phyloP scores from a whole-genome alignment of 2,329 filamentous ascomycete species.

The Macrophomina tecta region DNA sequence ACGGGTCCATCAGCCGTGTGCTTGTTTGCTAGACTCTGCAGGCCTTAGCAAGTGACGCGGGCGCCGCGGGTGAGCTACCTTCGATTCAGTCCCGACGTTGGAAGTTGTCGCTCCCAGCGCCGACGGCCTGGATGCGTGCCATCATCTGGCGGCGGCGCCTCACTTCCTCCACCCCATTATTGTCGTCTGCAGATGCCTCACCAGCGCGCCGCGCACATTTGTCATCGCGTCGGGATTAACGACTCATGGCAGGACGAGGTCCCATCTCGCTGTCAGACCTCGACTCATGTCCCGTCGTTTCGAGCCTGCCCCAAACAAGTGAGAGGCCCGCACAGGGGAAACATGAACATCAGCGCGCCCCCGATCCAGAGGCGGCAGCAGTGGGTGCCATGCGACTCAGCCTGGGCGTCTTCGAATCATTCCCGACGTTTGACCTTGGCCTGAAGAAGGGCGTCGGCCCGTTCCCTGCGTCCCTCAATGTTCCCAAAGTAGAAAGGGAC shows the following conservation, averaged over 20 bases:
- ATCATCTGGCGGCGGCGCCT: slow-evolving; percentile 8
- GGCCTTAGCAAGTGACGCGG: slow-evolving; percentile 9
- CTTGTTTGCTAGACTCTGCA: not conserved
- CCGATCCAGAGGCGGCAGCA: not conserved
- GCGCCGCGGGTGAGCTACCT: not conserved
- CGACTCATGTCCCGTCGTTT: slow-evolving; percentile 17
- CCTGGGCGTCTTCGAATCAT: slow-evolving; percentile 6
- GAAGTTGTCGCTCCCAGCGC: not conserved
- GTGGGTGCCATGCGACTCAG: not conserved
- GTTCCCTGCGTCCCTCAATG: slow-evolving; percentile 10
- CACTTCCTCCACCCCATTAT: slow-evolving; percentile 1
- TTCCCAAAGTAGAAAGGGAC: slow-evolving; percentile 8
- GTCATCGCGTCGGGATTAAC: slow-evolving; percentile 12
- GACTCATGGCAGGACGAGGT: not conserved
- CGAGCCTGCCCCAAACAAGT: slow-evolving; percentile 4
- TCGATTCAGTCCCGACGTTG: slow-evolving; percentile 21
- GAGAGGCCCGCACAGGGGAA: not conserved
- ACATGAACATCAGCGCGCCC: not conserved
- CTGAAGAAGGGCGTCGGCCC: not conserved
- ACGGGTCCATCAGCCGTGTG: slow-evolving; percentile 17
- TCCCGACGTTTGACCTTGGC: slow-evolving; percentile 13
- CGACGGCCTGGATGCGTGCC: not conserved
- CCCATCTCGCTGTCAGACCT: not conserved
- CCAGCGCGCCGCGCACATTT: not conserved
- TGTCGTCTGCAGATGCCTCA: slow-evolving; percentile 1